Percentiles rank a stretch among this genome's conserved stretches.
These are phyloP conservation scores for Pseudogymnoascus sp. DNA, from an alignment of 2,329 filamentous ascomycete species.

Conservation along the genomic window DNA sequence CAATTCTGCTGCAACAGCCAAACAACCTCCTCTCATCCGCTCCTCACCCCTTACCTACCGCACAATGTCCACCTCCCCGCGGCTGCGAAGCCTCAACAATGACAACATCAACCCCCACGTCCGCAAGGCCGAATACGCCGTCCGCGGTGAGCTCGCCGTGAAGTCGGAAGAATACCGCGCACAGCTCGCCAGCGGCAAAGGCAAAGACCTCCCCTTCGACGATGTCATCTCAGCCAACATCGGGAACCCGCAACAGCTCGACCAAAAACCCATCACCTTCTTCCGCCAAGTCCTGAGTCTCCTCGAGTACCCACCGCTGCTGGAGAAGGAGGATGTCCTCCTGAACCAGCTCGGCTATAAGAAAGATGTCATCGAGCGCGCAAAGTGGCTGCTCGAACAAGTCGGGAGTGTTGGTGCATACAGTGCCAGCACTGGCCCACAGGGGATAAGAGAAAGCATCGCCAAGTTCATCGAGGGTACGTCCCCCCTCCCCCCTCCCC, in stretches of 20 bases:
- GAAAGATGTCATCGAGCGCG: slow-evolving; percentile 77
- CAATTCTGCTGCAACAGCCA: neutral
- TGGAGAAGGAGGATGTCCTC: slow-evolving; percentile 77
- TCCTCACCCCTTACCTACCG: slow-evolving; percentile 12
- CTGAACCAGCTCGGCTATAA: slow-evolving; percentile 74
- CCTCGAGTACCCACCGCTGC: slow-evolving; percentile 77
- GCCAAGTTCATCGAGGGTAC: slow-evolving; percentile 84
- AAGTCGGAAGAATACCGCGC: slow-evolving; percentile 87
- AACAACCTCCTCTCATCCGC: neutral
- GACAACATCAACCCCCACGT: slow-evolving; percentile 92
- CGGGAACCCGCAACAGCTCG: slow-evolving; percentile 96
- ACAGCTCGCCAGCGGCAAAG: slow-evolving; percentile 53
- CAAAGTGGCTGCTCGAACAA: slow-evolving; percentile 69
- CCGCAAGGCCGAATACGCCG: slow-evolving; percentile 84
- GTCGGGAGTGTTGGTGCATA: slow-evolving; percentile 93
- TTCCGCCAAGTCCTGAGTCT: slow-evolving; percentile 94
- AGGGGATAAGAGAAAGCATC: slow-evolving; percentile 79
- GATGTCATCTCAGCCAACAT: slow-evolving; percentile 96
- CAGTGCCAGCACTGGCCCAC: slow-evolving; percentile 85
- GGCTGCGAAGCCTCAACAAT: slow-evolving; percentile 53
- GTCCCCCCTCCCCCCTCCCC: slow-evolving; percentile 26
- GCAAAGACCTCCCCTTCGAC: slow-evolving; percentile 64
- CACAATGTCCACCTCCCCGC: slow-evolving; percentile 30
- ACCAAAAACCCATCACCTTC: slow-evolving; percentile 98
- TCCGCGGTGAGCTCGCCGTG: slow-evolving; percentile 89